Conservation (phyloP, 345 rosid species). For the Euphorbia peplus region DNA sequence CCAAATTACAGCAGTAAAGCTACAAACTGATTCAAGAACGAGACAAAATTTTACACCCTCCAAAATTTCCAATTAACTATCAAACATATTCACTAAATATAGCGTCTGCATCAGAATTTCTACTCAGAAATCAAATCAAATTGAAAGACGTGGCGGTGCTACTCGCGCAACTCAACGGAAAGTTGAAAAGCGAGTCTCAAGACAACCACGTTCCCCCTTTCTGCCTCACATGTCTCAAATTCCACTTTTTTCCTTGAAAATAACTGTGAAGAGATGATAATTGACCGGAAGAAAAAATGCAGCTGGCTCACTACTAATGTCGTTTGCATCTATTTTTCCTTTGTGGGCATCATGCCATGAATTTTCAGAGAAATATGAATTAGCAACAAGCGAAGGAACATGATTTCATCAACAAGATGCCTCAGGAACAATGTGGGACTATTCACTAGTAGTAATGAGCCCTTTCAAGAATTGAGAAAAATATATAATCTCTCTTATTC, state of each 20-base stretch:
- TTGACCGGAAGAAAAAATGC: background rate
- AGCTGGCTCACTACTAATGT: background rate
- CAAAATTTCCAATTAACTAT: too few relatives aligned
- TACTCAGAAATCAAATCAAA: background rate
- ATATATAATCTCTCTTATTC: constrained; percentile 17
- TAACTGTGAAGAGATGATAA: background rate
- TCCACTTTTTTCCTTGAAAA: background rate
- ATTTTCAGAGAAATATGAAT: constrained; percentile 2
- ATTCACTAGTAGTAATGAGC: constrained; percentile 11
- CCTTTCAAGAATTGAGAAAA: constrained; percentile 9
- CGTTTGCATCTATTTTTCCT: too few relatives aligned
- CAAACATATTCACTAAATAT: too few relatives aligned
- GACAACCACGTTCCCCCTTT: too few relatives aligned
- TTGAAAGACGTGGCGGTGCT: background rate
- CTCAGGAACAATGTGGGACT: background rate
- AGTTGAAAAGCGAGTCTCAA: background rate
- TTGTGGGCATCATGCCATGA: background rate
- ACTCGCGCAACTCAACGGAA: background rate
- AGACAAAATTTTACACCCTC: too few relatives aligned
- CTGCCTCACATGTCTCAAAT: constrained; percentile 10
- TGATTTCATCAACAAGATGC: background rate
- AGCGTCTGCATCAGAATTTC: too few relatives aligned
- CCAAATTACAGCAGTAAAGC: too few relatives aligned
- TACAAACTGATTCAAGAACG: too few relatives aligned
- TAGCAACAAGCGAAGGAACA: constrained; percentile 17